phyloP scores from a whole-genome alignment of 768 basidiomycete species.

The Naganishia kalamii region DNA sequence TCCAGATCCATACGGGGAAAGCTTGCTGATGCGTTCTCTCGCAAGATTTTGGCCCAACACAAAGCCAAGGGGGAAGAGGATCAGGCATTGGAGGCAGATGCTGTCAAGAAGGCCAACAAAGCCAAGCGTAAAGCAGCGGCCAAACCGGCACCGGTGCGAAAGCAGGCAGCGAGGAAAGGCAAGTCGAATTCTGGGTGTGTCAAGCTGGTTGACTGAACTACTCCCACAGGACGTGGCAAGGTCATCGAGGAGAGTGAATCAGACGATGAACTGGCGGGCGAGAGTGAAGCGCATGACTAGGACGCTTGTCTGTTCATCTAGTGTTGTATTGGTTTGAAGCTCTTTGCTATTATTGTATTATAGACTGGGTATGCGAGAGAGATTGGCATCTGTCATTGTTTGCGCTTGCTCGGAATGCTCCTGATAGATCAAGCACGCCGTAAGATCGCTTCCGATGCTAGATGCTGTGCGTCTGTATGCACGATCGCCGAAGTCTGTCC shows the following conservation, averaged over 20 bases:
- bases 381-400: too few relatives aligned
- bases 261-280: background rate
- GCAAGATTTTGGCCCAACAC: constrained; percentile 75
- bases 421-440: too few relatives aligned
- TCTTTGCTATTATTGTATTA: too few relatives aligned
- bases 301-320: too few relatives aligned
- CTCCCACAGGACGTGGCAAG: background rate
- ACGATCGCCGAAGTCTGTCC: too few relatives aligned
- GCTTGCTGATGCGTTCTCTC: background rate
- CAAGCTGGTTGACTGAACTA: background rate
- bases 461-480: too few relatives aligned
- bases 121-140: constrained; percentile 51
- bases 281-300: background rate
- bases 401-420: too few relatives aligned
- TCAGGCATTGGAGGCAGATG: constrained; percentile 78
- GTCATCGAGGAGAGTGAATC: background rate
- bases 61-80: constrained; percentile 83
- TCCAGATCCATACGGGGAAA: background rate
- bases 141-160: constrained; percentile 7
- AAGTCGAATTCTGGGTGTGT: background rate
- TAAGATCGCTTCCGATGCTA: too few relatives aligned
- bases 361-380: too few relatives aligned
- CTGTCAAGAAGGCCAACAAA: constrained; percentile 71
- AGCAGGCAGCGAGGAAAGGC: background rate
- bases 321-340: too few relatives aligned